Evolutionary conservation across 2,329 filamentous ascomycete species (phyloP).

Genomic region (Talaromyces verruculosus): DNA sequence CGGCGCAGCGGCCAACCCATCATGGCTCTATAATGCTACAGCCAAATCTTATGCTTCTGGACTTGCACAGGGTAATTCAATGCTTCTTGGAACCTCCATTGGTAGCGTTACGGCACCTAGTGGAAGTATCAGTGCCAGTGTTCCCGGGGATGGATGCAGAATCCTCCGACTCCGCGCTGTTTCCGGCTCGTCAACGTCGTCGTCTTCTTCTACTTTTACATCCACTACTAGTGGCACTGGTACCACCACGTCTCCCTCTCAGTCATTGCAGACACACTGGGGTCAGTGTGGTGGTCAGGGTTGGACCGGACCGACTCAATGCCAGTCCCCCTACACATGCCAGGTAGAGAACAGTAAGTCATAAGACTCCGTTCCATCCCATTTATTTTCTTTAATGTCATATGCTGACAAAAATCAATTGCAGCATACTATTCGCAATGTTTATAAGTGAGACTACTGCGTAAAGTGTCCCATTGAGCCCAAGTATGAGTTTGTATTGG

Average conservation of each 20-base stretch:
- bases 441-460: background rate
- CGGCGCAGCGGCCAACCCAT: background rate
- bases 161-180: background rate
- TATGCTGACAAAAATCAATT: background rate
- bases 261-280: slow-evolving; percentile 1
- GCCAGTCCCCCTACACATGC: slow-evolving; percentile 11
- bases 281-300: slow-evolving; percentile 9
- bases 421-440: background rate
- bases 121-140: background rate
- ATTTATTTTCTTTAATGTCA: background rate
- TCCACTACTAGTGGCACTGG: background rate
- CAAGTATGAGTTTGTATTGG: background rate
- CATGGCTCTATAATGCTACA: slow-evolving; percentile 10
- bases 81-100: slow-evolving; percentile 7
- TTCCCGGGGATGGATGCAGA: slow-evolving; percentile 3
- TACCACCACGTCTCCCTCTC: background rate
- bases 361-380: background rate
- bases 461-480: background rate
- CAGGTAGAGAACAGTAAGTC: slow-evolving; percentile 11
- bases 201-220: background rate
- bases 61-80: background rate
- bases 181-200: background rate
- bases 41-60: background rate
- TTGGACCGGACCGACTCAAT: slow-evolving; percentile 6
- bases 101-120: background rate